Conservation (phyloP, 495 filamentous ascomycete genomes). For the Trichodelitschia bisporula region DNA sequence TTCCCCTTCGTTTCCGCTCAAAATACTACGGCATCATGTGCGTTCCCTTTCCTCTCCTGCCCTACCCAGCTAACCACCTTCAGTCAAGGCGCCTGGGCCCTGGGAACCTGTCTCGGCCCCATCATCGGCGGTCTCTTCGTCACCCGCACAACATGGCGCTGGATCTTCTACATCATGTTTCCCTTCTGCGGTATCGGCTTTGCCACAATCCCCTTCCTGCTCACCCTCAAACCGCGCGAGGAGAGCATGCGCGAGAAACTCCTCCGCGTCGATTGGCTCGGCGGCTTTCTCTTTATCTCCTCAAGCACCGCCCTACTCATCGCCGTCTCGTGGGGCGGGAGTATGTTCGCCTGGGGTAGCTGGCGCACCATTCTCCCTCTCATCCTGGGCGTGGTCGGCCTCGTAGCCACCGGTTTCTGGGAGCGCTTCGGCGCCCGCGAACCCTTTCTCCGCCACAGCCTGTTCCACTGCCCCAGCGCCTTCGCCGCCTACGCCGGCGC, state of each 20-base stretch:
- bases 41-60: too few relatives aligned
- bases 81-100: conserved; percentile 13
- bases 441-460: conserved; percentile 21
- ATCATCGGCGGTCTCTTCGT: conserved; percentile 10
- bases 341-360: conserved; percentile 25
- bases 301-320: conserved; percentile 23
- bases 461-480: conserved; percentile 6
- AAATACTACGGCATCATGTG: conserved; percentile 14
- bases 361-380: conserved; percentile 33
- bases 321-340: conserved; percentile 29
- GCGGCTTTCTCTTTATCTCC: conserved; percentile 27
- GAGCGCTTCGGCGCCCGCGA: conserved; percentile 21
- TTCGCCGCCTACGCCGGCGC: conserved; percentile 6
- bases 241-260: conserved; percentile 8
- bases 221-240: conserved; percentile 3
- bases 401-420: conserved; percentile 23
- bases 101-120: conserved; percentile 13
- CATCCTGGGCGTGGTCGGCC: conserved; percentile 21
- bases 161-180: conserved; percentile 19
- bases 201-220: conserved; percentile 8
- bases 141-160: conserved; percentile 9
- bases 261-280: conserved; percentile 31
- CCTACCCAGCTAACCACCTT: too few relatives aligned
- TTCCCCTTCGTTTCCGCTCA: conserved; percentile 16
- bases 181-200: conserved; percentile 16